Conservation (phyloP, 345 rosid genomes). For the Combretum micranthum region DNA sequence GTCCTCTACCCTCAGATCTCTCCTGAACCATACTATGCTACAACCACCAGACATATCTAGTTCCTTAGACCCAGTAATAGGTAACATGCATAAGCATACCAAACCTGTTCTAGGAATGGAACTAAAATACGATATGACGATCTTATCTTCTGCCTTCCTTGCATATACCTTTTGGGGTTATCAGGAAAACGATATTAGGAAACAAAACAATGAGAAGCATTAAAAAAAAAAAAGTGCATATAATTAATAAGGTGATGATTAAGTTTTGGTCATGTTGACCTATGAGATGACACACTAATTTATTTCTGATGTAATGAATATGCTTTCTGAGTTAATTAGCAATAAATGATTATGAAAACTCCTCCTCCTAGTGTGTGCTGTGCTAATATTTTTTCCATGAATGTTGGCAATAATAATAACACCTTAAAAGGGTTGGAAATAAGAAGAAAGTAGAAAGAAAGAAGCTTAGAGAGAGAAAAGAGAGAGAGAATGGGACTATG, state of each 20-base stretch:
- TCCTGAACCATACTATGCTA: constrained; percentile 96
- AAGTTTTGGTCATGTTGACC: too few relatives aligned
- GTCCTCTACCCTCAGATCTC: constrained; percentile 97
- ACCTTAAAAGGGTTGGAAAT: background rate
- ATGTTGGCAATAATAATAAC: too few relatives aligned
- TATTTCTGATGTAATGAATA: too few relatives aligned
- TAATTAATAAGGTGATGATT: too few relatives aligned
- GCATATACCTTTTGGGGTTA: background rate
- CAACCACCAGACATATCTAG: constrained; percentile 69
- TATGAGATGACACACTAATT: too few relatives aligned
- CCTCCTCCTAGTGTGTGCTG: too few relatives aligned
- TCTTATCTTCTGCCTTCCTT: constrained; percentile 6
- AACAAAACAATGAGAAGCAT: too few relatives aligned
- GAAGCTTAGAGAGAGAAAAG: background rate
- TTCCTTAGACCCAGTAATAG: constrained; percentile 2
- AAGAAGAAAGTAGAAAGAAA: background rate
- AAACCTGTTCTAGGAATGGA: constrained; percentile 8
- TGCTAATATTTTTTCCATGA: too few relatives aligned
- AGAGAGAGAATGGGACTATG: too few relatives aligned
- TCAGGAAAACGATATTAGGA: background rate
- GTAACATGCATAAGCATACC: constrained; percentile 9
- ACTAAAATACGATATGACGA: background rate
- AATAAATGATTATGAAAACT: too few relatives aligned
- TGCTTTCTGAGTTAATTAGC: too few relatives aligned
- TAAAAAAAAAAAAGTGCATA: too few relatives aligned